Conservation (phyloP, 1,284 basidiomycete genomes). For the Butyriboletus appendiculatus region DNA sequence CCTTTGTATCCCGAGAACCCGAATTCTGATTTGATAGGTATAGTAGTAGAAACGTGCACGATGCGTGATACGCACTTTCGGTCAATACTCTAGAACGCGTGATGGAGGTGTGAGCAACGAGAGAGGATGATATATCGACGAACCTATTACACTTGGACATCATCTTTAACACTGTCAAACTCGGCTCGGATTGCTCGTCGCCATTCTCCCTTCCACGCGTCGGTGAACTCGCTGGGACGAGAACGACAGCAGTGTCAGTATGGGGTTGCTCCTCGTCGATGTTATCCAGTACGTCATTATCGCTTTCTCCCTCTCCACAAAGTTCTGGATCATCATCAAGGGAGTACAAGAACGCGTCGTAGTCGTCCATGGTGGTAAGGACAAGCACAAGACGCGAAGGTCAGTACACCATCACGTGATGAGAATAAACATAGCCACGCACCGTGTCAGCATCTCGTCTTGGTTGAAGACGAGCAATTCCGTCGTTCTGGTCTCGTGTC, state of each 20-base stretch:
- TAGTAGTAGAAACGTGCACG: not conserved
- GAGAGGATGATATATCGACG: not conserved
- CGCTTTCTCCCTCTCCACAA: constrained; percentile 11
- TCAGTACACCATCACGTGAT: constrained; percentile 12
- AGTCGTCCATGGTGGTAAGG: constrained; percentile 25
- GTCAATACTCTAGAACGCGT: constrained; percentile 22
- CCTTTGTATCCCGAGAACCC: constrained; percentile 69
- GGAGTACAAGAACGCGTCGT: constrained; percentile 24
- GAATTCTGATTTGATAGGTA: constrained; percentile 51
- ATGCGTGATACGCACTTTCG: constrained; percentile 20
- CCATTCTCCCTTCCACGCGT: not conserved
- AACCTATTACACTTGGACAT: constrained; percentile 24
- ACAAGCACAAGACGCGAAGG: constrained; percentile 2
- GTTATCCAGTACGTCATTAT: constrained; percentile 25
- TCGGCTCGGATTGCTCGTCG: not conserved
- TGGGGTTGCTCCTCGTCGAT: constrained; percentile 18
- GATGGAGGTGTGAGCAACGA: not conserved
- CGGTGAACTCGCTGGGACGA: constrained; percentile 17
- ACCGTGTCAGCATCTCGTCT: no score
- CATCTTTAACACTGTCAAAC: not conserved
- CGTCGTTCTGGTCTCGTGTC: not conserved
- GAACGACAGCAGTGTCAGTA: constrained; percentile 7
- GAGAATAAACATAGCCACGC: no score
- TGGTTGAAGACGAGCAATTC: no score
- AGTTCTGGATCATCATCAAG: constrained; percentile 17